Base-by-base conservation (phyloP, 2,329 filamentous ascomycete species). In the Colletotrichum chlorophyti region DNA sequence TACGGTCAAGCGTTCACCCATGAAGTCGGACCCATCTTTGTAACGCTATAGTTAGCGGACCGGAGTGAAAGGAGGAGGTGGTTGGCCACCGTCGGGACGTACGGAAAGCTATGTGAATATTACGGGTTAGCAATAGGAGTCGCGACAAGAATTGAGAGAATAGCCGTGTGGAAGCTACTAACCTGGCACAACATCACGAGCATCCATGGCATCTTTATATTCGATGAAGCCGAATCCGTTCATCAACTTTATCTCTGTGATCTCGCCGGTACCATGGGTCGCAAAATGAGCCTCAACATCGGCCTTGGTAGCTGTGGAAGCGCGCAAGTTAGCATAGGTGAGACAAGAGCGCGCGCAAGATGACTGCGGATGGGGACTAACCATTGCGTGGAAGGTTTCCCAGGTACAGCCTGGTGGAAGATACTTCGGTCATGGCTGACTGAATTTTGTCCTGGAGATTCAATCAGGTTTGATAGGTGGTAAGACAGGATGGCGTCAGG, bases 211-310 rank as follows among this genome's bases (percentile, higher is more conserved):
- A 80, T 98, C 95, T 78, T 97, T 96, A 79, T 98, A 99, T 78
- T 99, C 95, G 74, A 99, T 97, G 82, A 99, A 99, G 74, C 95
- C 95, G 74, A 99, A 99, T 71, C 95, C 95, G 74, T 97, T 98
- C 95, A 99, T 99, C 64, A 99, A 87, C 83, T 99, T 99, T 81
- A 99, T 94, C 81, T 99, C 95, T 67, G 91, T 95, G 74, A 99
- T 98, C 76, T 97, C 93, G 76, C 95, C 95, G 68, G 93, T 94
- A 73, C 94, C 95, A 87, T 97, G 93, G 71, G 88, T 92, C 75
- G 89, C 89, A 80, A 99, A 99, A 78, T 98, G 94, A 70, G 88
- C 87, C 80, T 98, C 93, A 75, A 99, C 90, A 75, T 99, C 94
- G 77, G 91, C 88, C 83, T 98, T 98, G 78, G 93, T 97, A 80